A percentile compares a stretch with the other conserved stretches of the same genome.
Conservation (phyloP, 2,329 filamentous ascomycete genomes). For the Chaetomiaceae sp. region DNA sequence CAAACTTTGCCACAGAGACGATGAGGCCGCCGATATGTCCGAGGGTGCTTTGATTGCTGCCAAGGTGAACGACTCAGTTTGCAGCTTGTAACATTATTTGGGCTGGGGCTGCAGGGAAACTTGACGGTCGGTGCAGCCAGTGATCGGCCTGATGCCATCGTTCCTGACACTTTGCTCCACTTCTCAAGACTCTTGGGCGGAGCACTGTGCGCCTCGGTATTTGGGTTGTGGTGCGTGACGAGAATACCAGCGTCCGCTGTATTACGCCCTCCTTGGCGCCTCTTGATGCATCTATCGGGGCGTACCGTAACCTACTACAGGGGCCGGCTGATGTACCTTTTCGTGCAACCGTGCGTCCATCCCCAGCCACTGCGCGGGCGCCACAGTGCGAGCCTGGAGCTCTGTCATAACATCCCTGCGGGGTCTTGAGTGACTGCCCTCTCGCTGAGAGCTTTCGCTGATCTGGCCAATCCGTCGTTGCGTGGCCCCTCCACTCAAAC, state of each 20-base stretch:
- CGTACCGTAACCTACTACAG: neutral
- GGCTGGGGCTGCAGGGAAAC: no score
- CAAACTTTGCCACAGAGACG: no score
- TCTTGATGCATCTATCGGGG: constrained; percentile 13
- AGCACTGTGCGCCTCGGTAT: no score
- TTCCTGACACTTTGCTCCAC: neutral
- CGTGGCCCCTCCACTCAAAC: constrained; percentile 19
- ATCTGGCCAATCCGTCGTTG: constrained; percentile 26
- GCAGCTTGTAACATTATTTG: no score
- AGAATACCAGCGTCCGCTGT: no score
- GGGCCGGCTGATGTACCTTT: neutral
- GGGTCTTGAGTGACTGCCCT: neutral
- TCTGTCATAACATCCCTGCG: neutral
- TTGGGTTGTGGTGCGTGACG: no score
- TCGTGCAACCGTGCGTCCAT: neutral
- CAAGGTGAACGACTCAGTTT: no score
- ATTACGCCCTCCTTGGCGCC: no score
- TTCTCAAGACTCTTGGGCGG: neutral
- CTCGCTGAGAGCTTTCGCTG: neutral
- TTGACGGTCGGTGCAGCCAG: neutral
- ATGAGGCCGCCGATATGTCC: no score
- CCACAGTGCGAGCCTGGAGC: constrained; percentile 13
- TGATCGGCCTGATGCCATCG: neutral
- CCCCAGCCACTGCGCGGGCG: constrained; percentile 5
- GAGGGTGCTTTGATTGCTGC: no score